Evolutionary conservation across 257 asterid genomes (phyloP).

Genomic region (Nicotiana undulata): DNA sequence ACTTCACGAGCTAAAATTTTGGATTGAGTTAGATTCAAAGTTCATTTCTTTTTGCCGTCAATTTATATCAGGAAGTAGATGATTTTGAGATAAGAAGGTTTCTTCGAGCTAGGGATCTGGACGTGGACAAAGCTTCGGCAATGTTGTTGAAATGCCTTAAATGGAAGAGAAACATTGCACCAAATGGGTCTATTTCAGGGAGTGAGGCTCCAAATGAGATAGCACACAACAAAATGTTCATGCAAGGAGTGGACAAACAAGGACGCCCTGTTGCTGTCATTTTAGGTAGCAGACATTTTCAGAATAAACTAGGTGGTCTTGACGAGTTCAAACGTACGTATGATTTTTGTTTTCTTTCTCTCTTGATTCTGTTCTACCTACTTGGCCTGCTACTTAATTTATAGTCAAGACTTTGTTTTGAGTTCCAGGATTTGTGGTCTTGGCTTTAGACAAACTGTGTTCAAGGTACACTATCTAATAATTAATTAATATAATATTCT

Average conservation of each 20-base stretch:
- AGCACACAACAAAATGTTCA: conserved; percentile 56
- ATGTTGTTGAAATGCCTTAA: conserved; percentile 44
- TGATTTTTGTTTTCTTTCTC: neutral
- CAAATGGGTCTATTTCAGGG: conserved; percentile 40
- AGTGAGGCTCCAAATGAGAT: conserved; percentile 42
- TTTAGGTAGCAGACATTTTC: conserved; percentile 47
- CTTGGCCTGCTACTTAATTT: neutral
- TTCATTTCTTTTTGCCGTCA: neutral
- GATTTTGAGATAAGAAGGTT: conserved; percentile 58
- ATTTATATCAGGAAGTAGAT: conserved; percentile 41
- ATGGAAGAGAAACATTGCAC: conserved; percentile 57
- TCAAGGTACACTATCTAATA: conserved; percentile 38
- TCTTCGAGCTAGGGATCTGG: conserved; percentile 59
- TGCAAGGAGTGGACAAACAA: conserved; percentile 61
- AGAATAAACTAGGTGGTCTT: conserved; percentile 37
- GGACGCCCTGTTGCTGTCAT: conserved; percentile 64
- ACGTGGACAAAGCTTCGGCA: conserved; percentile 43
- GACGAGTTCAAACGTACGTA: conserved; percentile 84
- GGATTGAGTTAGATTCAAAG: neutral
- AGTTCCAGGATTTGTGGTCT: conserved; percentile 59
- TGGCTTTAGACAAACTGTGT: conserved; percentile 53
- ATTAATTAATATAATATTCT: neutral
- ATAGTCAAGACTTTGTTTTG: neutral
- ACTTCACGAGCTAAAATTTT: neutral
- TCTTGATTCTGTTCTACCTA: too few relatives aligned